Conservation (phyloP, 345 rosid species). For the Boechera stricta region DNA sequence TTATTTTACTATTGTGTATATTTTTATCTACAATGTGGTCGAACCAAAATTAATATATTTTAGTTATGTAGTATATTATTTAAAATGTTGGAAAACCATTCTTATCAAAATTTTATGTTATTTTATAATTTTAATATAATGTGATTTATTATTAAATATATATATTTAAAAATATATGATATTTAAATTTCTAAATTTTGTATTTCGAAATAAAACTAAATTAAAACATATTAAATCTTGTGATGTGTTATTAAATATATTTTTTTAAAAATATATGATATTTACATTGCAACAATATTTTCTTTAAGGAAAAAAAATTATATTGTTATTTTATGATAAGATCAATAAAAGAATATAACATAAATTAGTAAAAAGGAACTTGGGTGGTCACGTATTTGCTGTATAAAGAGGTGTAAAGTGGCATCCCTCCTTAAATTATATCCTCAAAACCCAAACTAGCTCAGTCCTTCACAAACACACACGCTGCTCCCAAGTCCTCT, state of each 20-base stretch:
- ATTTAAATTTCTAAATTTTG: background rate
- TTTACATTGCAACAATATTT: background rate
- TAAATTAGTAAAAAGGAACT: constrained; percentile 19
- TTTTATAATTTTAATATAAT: background rate
- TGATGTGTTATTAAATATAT: no score
- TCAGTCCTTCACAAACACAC: constrained; percentile 40
- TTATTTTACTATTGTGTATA: background rate
- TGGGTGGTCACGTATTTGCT: constrained; percentile 41
- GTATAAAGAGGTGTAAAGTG: constrained; percentile 52
- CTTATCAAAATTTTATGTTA: no score
- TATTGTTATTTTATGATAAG: background rate
- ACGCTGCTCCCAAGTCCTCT: constrained; percentile 35
- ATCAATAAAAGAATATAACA: background rate
- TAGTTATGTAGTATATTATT: background rate
- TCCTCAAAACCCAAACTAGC: constrained; percentile 39
- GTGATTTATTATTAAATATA: background rate
- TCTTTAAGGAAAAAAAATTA: background rate
- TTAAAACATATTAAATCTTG: background rate
- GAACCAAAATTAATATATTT: background rate
- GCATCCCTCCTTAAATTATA: constrained; percentile 41
- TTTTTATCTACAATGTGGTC: no score
- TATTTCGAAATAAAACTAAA: background rate
- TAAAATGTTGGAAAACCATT: background rate
- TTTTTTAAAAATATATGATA: background rate
- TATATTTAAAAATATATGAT: background rate